phyloP scores from a whole-genome alignment of 2,329 filamentous ascomycete species.

The Penicillium frequentans region DNA sequence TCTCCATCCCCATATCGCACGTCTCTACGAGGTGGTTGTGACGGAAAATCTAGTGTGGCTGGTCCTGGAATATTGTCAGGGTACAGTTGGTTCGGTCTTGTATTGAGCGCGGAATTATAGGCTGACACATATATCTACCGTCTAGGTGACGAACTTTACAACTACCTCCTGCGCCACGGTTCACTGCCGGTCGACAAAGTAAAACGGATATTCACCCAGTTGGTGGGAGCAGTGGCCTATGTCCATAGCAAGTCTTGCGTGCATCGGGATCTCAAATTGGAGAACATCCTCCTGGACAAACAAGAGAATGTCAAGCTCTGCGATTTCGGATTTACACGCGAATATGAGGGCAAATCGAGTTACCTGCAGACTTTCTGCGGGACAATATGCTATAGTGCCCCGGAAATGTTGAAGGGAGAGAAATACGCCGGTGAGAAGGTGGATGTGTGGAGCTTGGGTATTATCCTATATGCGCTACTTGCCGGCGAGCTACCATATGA shows the following conservation, averaged over 20 bases:
- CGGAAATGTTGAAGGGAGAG: constrained; percentile 97
- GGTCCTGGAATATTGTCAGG: constrained; percentile 92
- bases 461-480: constrained; percentile 82
- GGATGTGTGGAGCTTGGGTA: constrained; percentile 95
- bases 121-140: neutral
- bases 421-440: constrained; percentile 98
- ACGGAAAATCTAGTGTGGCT: constrained; percentile 95
- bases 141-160: constrained; percentile 91
- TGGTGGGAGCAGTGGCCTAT: constrained; percentile 91
- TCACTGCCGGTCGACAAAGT: constrained; percentile 81
- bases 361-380: constrained; percentile 97
- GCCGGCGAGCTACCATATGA: constrained; percentile 88
- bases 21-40: constrained; percentile 96
- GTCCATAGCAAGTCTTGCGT: constrained; percentile 95
- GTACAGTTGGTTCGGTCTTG: constrained; percentile 47
- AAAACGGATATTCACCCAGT: constrained; percentile 92
- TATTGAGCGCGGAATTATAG: neutral
- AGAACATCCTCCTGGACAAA: constrained; percentile 95
- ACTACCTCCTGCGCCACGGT: constrained; percentile 86
- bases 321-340: constrained; percentile 96
- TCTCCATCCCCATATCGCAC: constrained; percentile 92
- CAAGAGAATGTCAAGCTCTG: constrained; percentile 96
- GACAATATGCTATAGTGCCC: constrained; percentile 95
- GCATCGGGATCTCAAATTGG: constrained; percentile 92
- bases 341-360: constrained; percentile 93